Evolutionary conservation across 177 flowering plant species (phyloP).

Genomic region (Telopea speciosissima): DNA sequence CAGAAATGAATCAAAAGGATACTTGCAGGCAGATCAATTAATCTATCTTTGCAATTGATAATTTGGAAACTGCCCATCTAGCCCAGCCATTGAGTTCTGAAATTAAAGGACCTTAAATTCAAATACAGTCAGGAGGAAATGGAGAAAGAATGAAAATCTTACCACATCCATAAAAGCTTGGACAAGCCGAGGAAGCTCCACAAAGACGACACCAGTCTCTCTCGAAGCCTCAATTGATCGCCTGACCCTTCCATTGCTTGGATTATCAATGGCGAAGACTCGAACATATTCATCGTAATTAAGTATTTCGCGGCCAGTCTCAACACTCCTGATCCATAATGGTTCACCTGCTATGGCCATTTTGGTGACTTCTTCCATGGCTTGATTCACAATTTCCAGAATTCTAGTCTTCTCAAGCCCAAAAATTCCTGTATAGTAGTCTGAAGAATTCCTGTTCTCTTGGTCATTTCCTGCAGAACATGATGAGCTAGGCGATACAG

Average conservation of each 20-base stretch:
- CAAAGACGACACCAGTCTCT: conserved; percentile 68
- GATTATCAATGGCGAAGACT: conserved; percentile 38
- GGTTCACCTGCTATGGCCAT: conserved; percentile 87
- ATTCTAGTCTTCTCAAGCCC: conserved; percentile 76
- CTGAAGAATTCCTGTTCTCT: conserved; percentile 56
- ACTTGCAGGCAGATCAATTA: neutral
- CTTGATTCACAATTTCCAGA: conserved; percentile 48
- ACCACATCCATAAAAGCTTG: conserved; percentile 93
- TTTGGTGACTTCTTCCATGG: conserved; percentile 61
- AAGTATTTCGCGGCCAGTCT: conserved; percentile 91
- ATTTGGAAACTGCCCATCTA: too few relatives aligned
- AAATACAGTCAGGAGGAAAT: neutral
- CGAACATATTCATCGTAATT: conserved; percentile 87
- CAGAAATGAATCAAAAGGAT: neutral
- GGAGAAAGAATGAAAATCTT: neutral
- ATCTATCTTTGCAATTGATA: too few relatives aligned
- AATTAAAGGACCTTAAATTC: too few relatives aligned
- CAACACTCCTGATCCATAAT: conserved; percentile 80
- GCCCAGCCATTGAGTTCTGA: too few relatives aligned
- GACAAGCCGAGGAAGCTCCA: conserved; percentile 66
- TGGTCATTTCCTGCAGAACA: conserved; percentile 56
- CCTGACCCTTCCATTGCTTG: conserved; percentile 26
- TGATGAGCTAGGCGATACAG: conserved; percentile 48
- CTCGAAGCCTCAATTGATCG: conserved; percentile 89
- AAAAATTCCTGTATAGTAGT: conserved; percentile 62